Percentiles rank a stretch among this genome's conserved stretches.
These are phyloP conservation scores for Coemansia umbellata DNA, from an alignment of 192 early-diverging fungal genomes.

Conservation along the genomic window DNA sequence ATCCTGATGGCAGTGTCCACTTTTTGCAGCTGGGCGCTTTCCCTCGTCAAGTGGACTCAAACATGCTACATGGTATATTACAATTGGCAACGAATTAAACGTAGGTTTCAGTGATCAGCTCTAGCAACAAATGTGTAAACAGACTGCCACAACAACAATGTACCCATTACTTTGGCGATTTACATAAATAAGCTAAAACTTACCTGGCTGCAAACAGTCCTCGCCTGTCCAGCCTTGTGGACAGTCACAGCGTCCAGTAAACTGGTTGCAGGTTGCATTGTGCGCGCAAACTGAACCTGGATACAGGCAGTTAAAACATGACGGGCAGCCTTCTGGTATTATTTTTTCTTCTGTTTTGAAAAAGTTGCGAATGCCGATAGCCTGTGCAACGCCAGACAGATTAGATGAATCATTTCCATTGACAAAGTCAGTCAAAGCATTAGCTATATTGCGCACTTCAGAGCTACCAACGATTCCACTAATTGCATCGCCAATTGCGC, in stretches of 20 bases:
- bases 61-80: slow-evolving; percentile 56
- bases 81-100: too few relatives aligned
- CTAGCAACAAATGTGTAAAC: too few relatives aligned
- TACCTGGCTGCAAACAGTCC: slow-evolving; percentile 66
- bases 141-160: too few relatives aligned
- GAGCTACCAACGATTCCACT: not conserved
- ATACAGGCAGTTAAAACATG: slow-evolving; percentile 84
- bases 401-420: slow-evolving; percentile 31
- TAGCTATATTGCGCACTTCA: slow-evolving; percentile 12
- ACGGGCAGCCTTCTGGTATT: slow-evolving; percentile 58
- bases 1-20: slow-evolving; percentile 55
- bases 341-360: slow-evolving; percentile 26
- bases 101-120: too few relatives aligned
- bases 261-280: slow-evolving; percentile 69
- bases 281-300: slow-evolving; percentile 70
- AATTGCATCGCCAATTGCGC: not conserved
- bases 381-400: slow-evolving; percentile 25
- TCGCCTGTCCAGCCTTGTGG: slow-evolving; percentile 77
- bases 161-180: too few relatives aligned
- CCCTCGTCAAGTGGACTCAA: slow-evolving; percentile 64
- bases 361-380: slow-evolving; percentile 45
- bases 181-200: too few relatives aligned
- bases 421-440: slow-evolving; percentile 28
- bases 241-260: slow-evolving; percentile 71
- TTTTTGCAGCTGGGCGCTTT: slow-evolving; percentile 55